Conservation (phyloP, 2,329 filamentous ascomycete genomes). For the Penicillium fuscoglaucum region DNA sequence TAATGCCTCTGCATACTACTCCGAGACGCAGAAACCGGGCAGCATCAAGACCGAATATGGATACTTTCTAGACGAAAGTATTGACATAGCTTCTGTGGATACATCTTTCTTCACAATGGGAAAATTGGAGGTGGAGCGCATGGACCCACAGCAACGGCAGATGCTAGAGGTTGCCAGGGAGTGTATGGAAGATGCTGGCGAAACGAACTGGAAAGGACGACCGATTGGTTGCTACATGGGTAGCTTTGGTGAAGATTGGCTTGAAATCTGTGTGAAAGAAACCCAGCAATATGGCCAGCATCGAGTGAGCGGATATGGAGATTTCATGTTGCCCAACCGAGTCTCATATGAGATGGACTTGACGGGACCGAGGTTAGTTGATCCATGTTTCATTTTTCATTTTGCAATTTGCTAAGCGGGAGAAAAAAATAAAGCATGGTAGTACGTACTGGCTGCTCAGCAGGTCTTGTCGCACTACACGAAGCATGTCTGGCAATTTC, state of each 20-base stretch:
- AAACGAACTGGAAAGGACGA: constrained; percentile 26
- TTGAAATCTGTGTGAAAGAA: constrained; percentile 12
- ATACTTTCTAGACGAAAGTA: constrained; percentile 27
- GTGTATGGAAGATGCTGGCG: constrained; percentile 29
- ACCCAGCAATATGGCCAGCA: constrained; percentile 10
- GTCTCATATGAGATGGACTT: constrained; percentile 31
- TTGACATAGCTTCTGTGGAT: constrained; percentile 25
- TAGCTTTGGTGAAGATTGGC: constrained; percentile 18
- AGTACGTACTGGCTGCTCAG: constrained; percentile 41
- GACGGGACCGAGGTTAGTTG: constrained; percentile 24
- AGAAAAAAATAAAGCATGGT: constrained; percentile 12
- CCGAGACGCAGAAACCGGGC: constrained; percentile 13
- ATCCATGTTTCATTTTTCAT: not conserved
- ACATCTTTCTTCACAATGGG: constrained; percentile 27
- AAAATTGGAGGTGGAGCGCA: constrained; percentile 15
- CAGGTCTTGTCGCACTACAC: constrained; percentile 34
- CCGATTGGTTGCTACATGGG: constrained; percentile 24
- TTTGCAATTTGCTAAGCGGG: not conserved
- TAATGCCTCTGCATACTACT: constrained; percentile 24
- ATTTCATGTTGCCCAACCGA: constrained; percentile 29
- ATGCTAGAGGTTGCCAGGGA: constrained; percentile 32
- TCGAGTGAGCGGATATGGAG: constrained; percentile 18
- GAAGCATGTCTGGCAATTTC: constrained; percentile 27
- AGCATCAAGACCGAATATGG: constrained; percentile 5
- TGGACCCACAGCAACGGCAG: constrained; percentile 32